Conservation (phyloP, 148 eudicot species). For the Persicaria tinctoria region DNA sequence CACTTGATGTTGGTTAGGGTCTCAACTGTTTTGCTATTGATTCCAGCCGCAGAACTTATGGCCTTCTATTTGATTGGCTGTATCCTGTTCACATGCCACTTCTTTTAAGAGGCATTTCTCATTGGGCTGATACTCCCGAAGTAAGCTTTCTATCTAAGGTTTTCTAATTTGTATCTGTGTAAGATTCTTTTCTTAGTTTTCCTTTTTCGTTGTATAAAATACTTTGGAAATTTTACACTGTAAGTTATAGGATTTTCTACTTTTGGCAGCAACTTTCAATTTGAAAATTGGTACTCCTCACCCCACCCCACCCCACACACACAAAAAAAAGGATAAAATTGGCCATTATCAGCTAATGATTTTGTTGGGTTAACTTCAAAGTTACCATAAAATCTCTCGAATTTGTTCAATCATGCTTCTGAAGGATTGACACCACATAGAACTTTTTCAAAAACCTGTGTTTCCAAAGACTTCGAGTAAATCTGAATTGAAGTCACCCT, state of each 20-base stretch:
- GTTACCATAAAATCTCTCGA: background rate
- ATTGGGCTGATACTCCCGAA: conserved; percentile 99
- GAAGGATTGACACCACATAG: background rate
- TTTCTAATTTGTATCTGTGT: background rate
- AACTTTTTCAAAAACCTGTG: background rate
- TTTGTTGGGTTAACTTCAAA: background rate
- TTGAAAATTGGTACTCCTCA: background rate
- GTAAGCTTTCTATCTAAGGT: conserved; percentile 26
- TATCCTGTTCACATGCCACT: conserved; percentile 88
- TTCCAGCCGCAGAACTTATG: conserved; percentile 83
- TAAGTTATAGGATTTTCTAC: conserved; percentile 2
- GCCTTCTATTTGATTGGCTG: conserved; percentile 92
- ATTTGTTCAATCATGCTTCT: background rate
- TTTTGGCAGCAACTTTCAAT: background rate
- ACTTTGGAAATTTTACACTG: background rate
- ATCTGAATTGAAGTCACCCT: background rate
- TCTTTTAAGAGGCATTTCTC: conserved; percentile 81
- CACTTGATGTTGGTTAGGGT: background rate
- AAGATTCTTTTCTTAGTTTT: background rate
- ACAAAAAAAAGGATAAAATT: background rate
- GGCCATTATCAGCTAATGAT: background rate
- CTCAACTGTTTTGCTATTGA: conserved; percentile 12
- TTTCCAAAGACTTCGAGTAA: background rate
- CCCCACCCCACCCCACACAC: too few species aligned
- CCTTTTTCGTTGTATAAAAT: background rate